These are phyloP conservation scores for barrel medic (Medicago truncatula) DNA, from an alignment of 306 rosid genomes.

Conservation along the genomic window DNA sequence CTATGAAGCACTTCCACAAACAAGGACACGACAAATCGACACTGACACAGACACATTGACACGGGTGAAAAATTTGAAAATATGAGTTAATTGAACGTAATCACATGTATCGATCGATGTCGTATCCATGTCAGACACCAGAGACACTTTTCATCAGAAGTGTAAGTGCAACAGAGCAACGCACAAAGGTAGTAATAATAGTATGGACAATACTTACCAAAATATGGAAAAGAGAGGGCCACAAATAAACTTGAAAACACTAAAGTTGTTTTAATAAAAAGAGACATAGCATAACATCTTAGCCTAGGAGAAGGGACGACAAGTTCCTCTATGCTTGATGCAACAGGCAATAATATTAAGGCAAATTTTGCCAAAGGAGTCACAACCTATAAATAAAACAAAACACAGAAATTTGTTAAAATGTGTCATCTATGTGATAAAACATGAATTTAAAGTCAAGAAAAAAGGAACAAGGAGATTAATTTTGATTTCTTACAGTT, in stretches of 20 bases:
- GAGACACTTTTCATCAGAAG: no score
- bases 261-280: slow-evolving; percentile 58
- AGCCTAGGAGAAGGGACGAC: slow-evolving; percentile 46
- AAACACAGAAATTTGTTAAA: slow-evolving; percentile 24
- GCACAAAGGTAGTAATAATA: no score
- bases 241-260: slow-evolving; percentile 66
- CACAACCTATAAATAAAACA: slow-evolving; percentile 50
- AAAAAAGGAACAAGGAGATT: not conserved
- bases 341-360: slow-evolving; percentile 64
- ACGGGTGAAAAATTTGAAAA: no score
- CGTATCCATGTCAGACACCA: no score
- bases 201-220: no score
- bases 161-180: no score
- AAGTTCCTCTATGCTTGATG: slow-evolving; percentile 74
- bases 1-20: no score
- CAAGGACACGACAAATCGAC: no score
- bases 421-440: not conserved
- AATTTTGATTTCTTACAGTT: slow-evolving; percentile 52
- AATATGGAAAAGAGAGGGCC: slow-evolving; percentile 67
- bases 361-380: slow-evolving; percentile 72
- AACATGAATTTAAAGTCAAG: not conserved
- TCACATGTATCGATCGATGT: no score
- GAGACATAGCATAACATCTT: slow-evolving; percentile 45
- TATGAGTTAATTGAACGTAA: no score
- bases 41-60: no score